Evolutionary conservation across 1,284 basidiomycete species (phyloP), one percentile per base, ranked within the genome.

Genomic region (Hypsizygus ulmarius): DNA sequence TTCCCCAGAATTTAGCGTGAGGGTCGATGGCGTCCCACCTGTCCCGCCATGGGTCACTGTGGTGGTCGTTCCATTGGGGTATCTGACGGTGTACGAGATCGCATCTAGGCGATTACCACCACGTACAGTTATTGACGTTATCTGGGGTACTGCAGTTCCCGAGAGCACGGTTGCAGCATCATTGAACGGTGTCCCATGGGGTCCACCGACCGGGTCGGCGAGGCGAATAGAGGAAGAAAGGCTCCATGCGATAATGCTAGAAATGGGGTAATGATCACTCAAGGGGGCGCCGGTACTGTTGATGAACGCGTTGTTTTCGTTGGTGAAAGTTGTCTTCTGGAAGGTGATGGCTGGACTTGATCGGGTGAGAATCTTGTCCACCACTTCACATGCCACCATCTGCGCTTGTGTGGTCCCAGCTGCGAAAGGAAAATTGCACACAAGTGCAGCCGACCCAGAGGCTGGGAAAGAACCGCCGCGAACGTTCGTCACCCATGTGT

Each of bases 231-330:
- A 54, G 2, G 61, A 53, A 3, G 66, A 64, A 12, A 67, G 56
- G 25, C 55, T 49, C 68, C 69, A 71, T 6, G 62, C 42, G 11
- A 70, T 45, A 1, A 41, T 54, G 46, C 61, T 62, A 8, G 60
- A 59, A 27, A 64, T 54, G 29, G 69, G 69, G 50, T 69, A 68
- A 49, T 70, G 69, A 52, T 71, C 69, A 39, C 64, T 66, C 25
- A 71, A 58, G 5, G 62, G 61, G 7, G 50, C 56, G 8, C 64
- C 64, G 21, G 55, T 39, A 12, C 50, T 49, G 42, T 67, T 53
- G n/a, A 68, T 49, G 57, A 71, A 71, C 6, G 59, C 60, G 39
- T 54, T 40, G 55, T 67, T 58, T 46, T 66, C 67, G 49, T 70
- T 67, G 19, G 53, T 57, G 50, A 62, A 69, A 1, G 62, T 56